Evolutionary conservation across 1,284 basidiomycete species (phyloP).

Genomic region (Irpex rosettiformis): DNA sequence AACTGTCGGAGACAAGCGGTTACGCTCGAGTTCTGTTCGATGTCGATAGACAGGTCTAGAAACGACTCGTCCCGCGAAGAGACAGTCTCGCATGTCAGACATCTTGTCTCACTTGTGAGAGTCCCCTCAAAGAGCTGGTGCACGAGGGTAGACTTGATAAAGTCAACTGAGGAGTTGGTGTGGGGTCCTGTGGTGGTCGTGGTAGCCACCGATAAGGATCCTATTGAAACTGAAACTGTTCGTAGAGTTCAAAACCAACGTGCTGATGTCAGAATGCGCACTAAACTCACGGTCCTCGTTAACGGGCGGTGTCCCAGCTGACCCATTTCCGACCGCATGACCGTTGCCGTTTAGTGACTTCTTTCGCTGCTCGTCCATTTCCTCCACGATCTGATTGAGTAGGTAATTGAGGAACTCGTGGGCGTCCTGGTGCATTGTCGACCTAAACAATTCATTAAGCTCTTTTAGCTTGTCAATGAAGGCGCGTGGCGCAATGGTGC

Average conservation of each 20-base stretch:
- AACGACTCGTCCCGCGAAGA: constrained; percentile 96
- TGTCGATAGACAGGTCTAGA: constrained; percentile 96
- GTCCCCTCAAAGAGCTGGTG: constrained; percentile 92
- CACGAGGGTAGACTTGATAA: constrained; percentile 67
- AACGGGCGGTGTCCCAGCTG: too few relatives aligned
- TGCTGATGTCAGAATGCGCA: too few relatives aligned
- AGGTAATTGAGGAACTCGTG: constrained; percentile 97
- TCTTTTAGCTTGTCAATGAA: constrained; percentile 90
- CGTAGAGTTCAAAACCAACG: background rate
- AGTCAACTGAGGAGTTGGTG: constrained; percentile 8
- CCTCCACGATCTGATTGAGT: constrained; percentile 91
- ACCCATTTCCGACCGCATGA: constrained; percentile 11
- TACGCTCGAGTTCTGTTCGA: constrained; percentile 95
- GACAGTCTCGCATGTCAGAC: constrained; percentile 96
- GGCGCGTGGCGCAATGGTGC: constrained; percentile 82
- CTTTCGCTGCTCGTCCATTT: constrained; percentile 75
- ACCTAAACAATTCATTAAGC: constrained; percentile 84
- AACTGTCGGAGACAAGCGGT: constrained; percentile 95
- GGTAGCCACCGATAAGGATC: constrained; percentile 40
- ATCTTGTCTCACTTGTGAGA: constrained; percentile 94
- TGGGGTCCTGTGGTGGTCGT: constrained; percentile 23
- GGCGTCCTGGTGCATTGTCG: constrained; percentile 91
- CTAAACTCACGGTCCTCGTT: constrained; percentile 32
- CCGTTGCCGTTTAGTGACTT: constrained; percentile 22
- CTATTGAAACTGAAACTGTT: constrained; percentile 54